Evolutionary conservation across 129 eudicot species (phyloP), one percentile per base, ranked within the genome.

Genomic region (Chrysanthemum makinoi): DNA sequence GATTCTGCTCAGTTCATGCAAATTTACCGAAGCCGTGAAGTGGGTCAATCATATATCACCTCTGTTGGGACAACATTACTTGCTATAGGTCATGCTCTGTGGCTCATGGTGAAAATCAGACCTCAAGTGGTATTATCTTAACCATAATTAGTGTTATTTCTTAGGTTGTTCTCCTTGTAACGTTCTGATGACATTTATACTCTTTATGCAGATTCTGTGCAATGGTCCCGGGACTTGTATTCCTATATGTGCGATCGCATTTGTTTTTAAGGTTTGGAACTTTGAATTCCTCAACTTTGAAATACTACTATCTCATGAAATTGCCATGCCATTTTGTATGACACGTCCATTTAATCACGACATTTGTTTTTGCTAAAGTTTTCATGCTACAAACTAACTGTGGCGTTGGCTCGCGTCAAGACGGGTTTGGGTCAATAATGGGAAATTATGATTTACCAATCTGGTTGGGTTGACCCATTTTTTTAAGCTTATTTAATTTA

Each of bases 211-310:
- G 90, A 86, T 88, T 77, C 73, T 91, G 17, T 91, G 93, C 87
- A 86, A 91, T 72, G 96, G 97, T 51, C 97, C 97, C 24, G 96
- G 96, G 67, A 88, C 96, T 64, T 91, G 97, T 81, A 74, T 88
- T 67, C 97, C 97, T 0, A 77, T 91, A 50, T 91, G 96, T 72
- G 77, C 54, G 2, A 88, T 88, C 39, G 88, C 90, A 16, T 91
- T 84, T 70, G 0, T 86, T 48, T 91, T 88, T 77, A 91, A 91
- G 97, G 97, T 91, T 70, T 39, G 46, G 9, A 39, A 6, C 46
- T 39, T 39, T 44, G 86, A 20, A 19, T 17, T 22, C 39, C 72
- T 70, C 44, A 9, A 35, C 65, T 70, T 15, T 26, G 30, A 10
- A 24, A 20, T 11, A 60, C 44, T 24, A 20, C n/a, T 26, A 17